phyloP scores from a whole-genome alignment of 2,329 filamentous ascomycete species.

The Penicillium sp. region DNA sequence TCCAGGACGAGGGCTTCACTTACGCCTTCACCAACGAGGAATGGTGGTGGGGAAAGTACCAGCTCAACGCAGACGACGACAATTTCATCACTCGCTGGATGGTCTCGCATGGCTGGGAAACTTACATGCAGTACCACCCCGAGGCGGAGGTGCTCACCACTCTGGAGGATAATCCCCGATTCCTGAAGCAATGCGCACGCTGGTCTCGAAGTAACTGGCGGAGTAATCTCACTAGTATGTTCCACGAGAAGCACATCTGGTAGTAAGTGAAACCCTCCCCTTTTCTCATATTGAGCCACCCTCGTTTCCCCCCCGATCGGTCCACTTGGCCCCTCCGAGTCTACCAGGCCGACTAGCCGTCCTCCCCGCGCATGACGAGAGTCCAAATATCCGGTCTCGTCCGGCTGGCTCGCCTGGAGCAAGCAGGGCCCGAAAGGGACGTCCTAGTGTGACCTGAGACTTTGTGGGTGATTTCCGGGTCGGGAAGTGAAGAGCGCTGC shows the following conservation, averaged over 20 bases:
- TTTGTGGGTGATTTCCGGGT: neutral
- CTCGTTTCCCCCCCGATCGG: neutral
- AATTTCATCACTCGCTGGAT: slow-evolving; percentile 98
- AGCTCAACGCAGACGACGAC: slow-evolving; percentile 93
- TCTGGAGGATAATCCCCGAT: slow-evolving; percentile 82
- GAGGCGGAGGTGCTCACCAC: slow-evolving; percentile 93
- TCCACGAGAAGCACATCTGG: slow-evolving; percentile 80
- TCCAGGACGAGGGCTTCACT: slow-evolving; percentile 81
- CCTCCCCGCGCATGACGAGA: neutral
- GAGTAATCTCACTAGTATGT: slow-evolving; percentile 88
- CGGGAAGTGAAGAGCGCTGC: neutral
- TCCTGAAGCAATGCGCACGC: slow-evolving; percentile 86
- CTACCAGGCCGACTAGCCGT: neutral
- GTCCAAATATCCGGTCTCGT: neutral
- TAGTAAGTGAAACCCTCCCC: slow-evolving; percentile 61
- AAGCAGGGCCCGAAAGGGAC: neutral
- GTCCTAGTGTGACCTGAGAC: neutral
- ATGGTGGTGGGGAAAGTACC: slow-evolving; percentile 74
- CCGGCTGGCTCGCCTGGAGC: neutral
- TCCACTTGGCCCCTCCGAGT: neutral
- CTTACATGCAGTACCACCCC: slow-evolving; percentile 88
- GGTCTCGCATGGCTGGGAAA: slow-evolving; percentile 88
- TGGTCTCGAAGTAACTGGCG: slow-evolving; percentile 98
- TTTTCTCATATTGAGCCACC: neutral
- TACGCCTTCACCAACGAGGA: slow-evolving; percentile 88